These are phyloP conservation scores for Phytophthora macrochlamydospora DNA, from an alignment of 352 stramenopile genomes.

Conservation along the genomic window DNA sequence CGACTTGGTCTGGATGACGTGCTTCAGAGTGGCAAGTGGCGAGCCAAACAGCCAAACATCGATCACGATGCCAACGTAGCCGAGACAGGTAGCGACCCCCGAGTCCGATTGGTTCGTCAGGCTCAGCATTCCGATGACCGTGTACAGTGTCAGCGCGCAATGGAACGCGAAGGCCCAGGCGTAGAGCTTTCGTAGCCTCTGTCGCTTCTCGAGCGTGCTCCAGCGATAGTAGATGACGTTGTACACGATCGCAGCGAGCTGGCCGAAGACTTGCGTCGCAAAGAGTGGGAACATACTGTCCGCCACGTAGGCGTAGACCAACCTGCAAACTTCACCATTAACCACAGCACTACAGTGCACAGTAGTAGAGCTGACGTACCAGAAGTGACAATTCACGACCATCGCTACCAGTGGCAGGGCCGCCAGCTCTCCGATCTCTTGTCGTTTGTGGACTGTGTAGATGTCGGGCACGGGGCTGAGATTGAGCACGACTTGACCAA, in stretches of 20 bases:
- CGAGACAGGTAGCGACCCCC: slow-evolving; percentile 16
- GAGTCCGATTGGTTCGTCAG: slow-evolving; percentile 35
- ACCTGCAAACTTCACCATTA: slow-evolving; percentile 6
- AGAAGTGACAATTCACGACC: slow-evolving; percentile 31
- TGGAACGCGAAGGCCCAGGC: slow-evolving; percentile 14
- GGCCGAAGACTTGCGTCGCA: slow-evolving; percentile 22
- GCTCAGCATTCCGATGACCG: slow-evolving; percentile 33
- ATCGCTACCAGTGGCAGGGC: slow-evolving; percentile 20
- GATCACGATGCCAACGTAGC: slow-evolving; percentile 26
- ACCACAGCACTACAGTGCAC: too few relatives aligned
- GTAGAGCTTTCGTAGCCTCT: slow-evolving; percentile 14
- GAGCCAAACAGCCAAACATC: slow-evolving; percentile 27
- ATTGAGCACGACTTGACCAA: slow-evolving; percentile 20
- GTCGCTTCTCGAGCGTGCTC: slow-evolving; percentile 14
- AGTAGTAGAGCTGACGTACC: slow-evolving; percentile 12
- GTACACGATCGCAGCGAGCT: slow-evolving; percentile 19
- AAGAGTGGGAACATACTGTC: slow-evolving; percentile 36
- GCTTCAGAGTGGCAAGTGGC: slow-evolving; percentile 22
- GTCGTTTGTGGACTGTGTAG: slow-evolving; percentile 8
- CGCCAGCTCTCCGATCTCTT: slow-evolving; percentile 20
- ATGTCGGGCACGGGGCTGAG: slow-evolving; percentile 29
- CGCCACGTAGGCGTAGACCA: slow-evolving; percentile 31
- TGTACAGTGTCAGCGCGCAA: slow-evolving; percentile 33
- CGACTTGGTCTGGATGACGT: slow-evolving; percentile 21
- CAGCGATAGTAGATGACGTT: slow-evolving; percentile 24